A percentile compares a stretch with the other conserved stretches of the same genome.
Conservation (phyloP, 2,329 filamentous ascomycete species). For the Sporothrix brunneoviolacea region DNA sequence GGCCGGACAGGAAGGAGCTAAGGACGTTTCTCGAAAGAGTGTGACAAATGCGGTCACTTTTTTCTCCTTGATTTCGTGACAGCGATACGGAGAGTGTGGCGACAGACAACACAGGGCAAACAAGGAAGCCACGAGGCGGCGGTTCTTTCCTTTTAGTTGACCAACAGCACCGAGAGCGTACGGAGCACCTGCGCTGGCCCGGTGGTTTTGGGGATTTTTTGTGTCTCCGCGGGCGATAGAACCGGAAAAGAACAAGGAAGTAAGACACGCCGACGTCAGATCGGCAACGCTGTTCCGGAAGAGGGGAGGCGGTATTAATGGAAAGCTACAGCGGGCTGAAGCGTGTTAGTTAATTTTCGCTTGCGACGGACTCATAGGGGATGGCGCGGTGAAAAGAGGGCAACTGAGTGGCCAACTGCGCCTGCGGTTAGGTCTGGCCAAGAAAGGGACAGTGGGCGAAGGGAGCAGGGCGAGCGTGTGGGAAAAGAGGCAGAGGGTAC, state of each 20-base stretch:
- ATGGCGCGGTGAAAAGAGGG: too few relatives aligned
- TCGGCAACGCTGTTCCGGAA: constrained; percentile 11
- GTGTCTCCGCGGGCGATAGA: not conserved
- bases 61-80: not conserved
- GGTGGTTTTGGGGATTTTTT: not conserved
- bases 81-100: not conserved
- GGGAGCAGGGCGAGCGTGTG: too few relatives aligned
- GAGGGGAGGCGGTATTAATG: not conserved
- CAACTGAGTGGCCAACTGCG: too few relatives aligned
- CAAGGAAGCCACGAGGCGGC: constrained; percentile 1
- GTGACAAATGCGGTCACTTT: not conserved
- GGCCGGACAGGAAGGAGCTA: constrained; percentile 1
- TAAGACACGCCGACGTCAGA: constrained; percentile 1
- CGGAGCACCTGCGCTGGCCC: too few relatives aligned
- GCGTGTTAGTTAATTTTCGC: constrained; percentile 2
- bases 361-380: too few relatives aligned
- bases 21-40: constrained; percentile 2
- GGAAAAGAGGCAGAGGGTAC: too few relatives aligned
- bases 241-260: not conserved
- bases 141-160: not conserved
- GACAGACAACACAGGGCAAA: not conserved
- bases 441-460: too few relatives aligned
- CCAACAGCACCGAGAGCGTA: too few relatives aligned
- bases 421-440: too few relatives aligned
- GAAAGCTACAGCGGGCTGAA: not conserved